Percentiles rank a stretch among this genome's conserved stretches.
These are phyloP conservation scores for Penicillium bovifimosum DNA, from an alignment of 495 filamentous ascomycete species.

Conservation along the genomic window DNA sequence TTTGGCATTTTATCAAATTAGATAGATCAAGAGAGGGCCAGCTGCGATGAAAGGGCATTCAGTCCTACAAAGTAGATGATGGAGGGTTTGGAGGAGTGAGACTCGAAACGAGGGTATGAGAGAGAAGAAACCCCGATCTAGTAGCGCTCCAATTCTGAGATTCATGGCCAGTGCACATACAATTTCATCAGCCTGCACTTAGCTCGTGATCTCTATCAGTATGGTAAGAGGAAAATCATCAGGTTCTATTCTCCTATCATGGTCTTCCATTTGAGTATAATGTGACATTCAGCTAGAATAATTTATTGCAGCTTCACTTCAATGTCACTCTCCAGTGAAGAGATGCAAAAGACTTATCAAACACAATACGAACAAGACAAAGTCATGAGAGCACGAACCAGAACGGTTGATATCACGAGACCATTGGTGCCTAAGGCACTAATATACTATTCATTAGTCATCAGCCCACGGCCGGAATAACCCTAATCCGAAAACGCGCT, in stretches of 20 bases:
- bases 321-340: no score
- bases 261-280: no score
- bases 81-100: not conserved
- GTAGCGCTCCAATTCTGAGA: not conserved
- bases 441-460: not conserved
- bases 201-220: no score
- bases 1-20: not conserved
- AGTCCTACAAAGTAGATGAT: not conserved
- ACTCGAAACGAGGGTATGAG: not conserved
- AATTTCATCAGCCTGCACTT: no score
- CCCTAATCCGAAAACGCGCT: constrained; percentile 18
- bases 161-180: no score
- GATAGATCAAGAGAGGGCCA: not conserved
- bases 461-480: constrained; percentile 9
- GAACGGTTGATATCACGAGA: not conserved
- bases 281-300: no score
- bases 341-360: no score
- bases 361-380: not conserved
- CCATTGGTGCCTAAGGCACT: not conserved
- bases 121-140: not conserved
- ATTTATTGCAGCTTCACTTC: no score
- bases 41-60: not conserved
- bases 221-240: no score
- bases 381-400: no score
- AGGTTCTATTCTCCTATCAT: no score